Evolutionary conservation across 257 asterid genomes (phyloP).

Genomic region (Solanum neorickii): DNA sequence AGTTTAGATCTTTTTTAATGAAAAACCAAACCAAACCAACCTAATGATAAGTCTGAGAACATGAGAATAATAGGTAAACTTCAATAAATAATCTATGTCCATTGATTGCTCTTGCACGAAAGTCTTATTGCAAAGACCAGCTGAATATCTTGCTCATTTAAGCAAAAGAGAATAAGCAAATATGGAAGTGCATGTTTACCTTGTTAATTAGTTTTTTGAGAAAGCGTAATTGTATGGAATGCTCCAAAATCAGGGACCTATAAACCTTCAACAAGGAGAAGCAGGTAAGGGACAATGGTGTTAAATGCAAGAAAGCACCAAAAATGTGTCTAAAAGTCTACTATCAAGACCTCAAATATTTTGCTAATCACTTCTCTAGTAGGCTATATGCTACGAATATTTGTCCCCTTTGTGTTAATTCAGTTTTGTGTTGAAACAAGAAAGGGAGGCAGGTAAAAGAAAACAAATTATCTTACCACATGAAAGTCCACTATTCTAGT

Average conservation of each 20-base stretch:
- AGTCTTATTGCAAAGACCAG: not conserved
- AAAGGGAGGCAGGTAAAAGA: not conserved
- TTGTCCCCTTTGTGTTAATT: not conserved
- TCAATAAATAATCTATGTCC: not conserved
- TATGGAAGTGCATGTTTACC: not conserved
- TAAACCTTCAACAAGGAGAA: not conserved
- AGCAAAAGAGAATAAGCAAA: not conserved
- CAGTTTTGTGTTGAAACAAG: not conserved
- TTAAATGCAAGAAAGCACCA: not conserved
- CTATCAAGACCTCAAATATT: not conserved
- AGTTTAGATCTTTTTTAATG: too few species aligned
- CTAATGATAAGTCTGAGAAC: not conserved
- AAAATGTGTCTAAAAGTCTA: not conserved
- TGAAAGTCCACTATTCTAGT: conserved; percentile 49
- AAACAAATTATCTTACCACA: conserved; percentile 68
- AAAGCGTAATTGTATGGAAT: not conserved
- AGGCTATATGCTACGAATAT: not conserved
- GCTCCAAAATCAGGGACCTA: not conserved
- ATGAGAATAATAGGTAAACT: not conserved
- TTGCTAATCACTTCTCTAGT: not conserved
- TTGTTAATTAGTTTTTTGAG: not conserved
- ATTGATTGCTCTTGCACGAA: not conserved
- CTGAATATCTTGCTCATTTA: not conserved
- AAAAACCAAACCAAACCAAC: too few species aligned
- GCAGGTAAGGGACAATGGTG: not conserved